Percentiles rank a stretch among this genome's conserved stretches.
Evolutionary conservation across 768 basidiomycete species (phyloP).

Genomic region (Pisolithus sp.): DNA sequence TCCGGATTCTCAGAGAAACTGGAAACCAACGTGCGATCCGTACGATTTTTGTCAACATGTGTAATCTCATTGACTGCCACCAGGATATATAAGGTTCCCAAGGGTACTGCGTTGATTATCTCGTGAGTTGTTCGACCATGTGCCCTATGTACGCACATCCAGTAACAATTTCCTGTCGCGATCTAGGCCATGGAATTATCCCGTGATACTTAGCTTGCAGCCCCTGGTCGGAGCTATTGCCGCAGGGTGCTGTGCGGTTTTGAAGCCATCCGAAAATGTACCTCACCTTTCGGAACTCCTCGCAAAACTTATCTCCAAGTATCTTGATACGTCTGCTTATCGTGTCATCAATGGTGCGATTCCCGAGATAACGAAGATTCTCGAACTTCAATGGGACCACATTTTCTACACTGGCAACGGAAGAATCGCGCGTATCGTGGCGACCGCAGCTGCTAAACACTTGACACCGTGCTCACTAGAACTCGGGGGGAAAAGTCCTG

Average conservation of each 20-base stretch:
- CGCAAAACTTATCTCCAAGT: slow-evolving; percentile 48
- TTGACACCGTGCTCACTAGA: slow-evolving; percentile 31
- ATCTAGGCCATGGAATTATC: slow-evolving; percentile 63
- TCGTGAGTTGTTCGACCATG: slow-evolving; percentile 34
- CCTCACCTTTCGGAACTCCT: slow-evolving; percentile 46
- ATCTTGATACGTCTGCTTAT: slow-evolving; percentile 46
- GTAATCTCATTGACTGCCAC: not conserved
- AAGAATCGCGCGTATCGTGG: slow-evolving; percentile 18
- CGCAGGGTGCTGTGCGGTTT: slow-evolving; percentile 60
- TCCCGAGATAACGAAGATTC: slow-evolving; percentile 31
- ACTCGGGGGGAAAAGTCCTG: slow-evolving; percentile 39
- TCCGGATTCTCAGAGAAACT: slow-evolving; percentile 36
- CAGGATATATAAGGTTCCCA: slow-evolving; percentile 46
- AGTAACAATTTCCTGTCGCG: not conserved
- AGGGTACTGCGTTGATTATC: slow-evolving; percentile 56
- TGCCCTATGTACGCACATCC: not conserved
- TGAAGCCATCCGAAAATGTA: slow-evolving; percentile 60
- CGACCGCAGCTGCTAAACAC: slow-evolving; percentile 22
- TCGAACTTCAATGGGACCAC: slow-evolving; percentile 27
- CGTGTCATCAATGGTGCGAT: slow-evolving; percentile 46
- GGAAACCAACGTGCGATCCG: slow-evolving; percentile 38
- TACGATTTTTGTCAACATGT: not conserved
- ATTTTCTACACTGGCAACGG: slow-evolving; percentile 36
- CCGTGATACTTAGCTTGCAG: slow-evolving; percentile 45
- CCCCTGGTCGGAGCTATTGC: slow-evolving; percentile 68